Conservation (phyloP, 2,329 filamentous ascomycete genomes). For the Fusarium sp. region DNA sequence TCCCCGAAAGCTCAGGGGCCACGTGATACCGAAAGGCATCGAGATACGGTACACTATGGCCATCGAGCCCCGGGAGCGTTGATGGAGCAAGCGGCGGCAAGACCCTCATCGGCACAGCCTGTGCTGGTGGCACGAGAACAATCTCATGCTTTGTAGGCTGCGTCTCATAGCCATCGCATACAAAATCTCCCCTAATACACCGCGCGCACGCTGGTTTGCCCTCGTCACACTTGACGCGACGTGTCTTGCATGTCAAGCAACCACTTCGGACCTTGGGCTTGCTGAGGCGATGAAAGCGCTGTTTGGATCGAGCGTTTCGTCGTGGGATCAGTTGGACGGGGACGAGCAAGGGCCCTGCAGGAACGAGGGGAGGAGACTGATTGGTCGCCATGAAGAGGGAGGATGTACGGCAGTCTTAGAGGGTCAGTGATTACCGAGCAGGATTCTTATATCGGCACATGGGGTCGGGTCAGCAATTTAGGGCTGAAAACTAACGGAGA, state of each 20-base stretch:
- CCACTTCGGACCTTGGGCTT: neutral
- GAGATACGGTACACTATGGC: neutral
- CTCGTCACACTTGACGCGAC: neutral
- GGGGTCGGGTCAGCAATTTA: neutral
- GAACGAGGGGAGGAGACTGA: neutral
- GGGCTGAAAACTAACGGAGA: neutral
- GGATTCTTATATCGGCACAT: neutral
- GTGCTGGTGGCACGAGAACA: accelerated
- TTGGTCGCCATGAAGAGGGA: neutral
- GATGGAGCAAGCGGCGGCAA: neutral
- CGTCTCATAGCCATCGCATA: neutral
- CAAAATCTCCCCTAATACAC: neutral
- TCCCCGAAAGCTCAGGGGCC: neutral
- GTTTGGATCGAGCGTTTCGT: neutral
- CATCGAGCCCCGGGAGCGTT: neutral
- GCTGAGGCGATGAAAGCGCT: neutral
- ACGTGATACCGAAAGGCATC: neutral
- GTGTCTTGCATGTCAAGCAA: neutral
- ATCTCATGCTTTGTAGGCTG: neutral
- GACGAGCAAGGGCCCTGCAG: neutral
- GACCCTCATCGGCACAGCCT: neutral
- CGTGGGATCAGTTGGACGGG: neutral
- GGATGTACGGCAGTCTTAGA: neutral
- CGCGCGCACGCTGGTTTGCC: neutral
- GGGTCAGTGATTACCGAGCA: neutral